Conservation (phyloP, 257 asterid species). For the Nicotiana tabacum region DNA sequence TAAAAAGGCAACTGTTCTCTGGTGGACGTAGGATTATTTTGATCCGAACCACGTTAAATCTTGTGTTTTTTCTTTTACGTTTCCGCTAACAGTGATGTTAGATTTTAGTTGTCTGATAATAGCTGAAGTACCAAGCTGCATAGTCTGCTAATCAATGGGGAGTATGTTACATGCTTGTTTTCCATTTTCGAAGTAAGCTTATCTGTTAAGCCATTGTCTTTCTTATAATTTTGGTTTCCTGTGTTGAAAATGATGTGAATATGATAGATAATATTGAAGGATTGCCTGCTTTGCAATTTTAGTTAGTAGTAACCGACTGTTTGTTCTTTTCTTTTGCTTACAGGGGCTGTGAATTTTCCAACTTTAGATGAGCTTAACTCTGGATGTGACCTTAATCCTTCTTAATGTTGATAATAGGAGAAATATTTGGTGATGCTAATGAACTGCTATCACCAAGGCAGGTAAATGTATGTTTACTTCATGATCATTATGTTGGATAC, state of each 20-base stretch:
- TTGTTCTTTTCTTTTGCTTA: background rate
- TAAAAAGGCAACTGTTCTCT: no score
- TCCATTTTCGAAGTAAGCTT: background rate
- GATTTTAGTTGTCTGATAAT: background rate
- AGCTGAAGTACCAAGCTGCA: background rate
- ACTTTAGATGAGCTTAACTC: background rate
- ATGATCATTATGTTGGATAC: background rate
- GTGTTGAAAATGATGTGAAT: background rate
- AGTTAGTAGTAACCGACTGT: background rate
- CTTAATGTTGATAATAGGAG: background rate
- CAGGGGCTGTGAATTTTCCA: conserved; percentile 6
- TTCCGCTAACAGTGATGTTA: background rate
- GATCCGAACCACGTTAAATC: no score
- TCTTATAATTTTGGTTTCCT: background rate
- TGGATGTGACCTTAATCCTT: conserved; percentile 1
- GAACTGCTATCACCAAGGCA: background rate
- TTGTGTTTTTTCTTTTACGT: no score
- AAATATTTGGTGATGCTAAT: conserved; percentile 1
- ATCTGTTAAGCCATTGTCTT: background rate
- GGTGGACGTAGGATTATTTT: no score
- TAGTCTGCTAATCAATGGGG: background rate
- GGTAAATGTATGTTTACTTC: background rate
- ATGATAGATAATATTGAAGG: background rate
- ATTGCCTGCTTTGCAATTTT: background rate
- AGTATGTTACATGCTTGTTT: background rate